phyloP scores from a whole-genome alignment of 305 asterid species.

The Solanum hybrid region DNA sequence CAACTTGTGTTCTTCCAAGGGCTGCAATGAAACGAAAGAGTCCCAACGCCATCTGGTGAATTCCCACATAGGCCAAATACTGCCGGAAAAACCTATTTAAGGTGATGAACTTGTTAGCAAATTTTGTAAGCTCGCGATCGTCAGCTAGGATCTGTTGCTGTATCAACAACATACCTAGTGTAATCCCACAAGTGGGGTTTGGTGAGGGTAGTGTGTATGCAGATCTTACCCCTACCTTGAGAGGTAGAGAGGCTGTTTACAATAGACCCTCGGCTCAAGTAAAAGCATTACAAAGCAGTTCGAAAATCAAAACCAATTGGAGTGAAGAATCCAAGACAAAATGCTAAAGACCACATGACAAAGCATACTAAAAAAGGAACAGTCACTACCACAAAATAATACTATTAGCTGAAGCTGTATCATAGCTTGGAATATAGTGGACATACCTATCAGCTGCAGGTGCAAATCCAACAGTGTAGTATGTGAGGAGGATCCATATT shows the following conservation, averaged over 20 bases:
- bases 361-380: not conserved
- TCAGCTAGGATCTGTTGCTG: not conserved
- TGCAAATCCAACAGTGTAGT: constrained; percentile 42
- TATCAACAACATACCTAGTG: not conserved
- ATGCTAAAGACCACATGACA: not conserved
- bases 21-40: constrained; percentile 41
- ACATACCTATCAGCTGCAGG: constrained; percentile 36
- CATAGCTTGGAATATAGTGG: not conserved
- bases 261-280: not conserved
- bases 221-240: not conserved
- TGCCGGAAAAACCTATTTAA: constrained; percentile 33
- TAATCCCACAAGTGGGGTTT: not conserved
- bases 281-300: not conserved
- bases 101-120: not conserved
- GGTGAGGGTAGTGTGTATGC: not conserved
- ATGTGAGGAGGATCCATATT: constrained; percentile 41
- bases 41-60: constrained; percentile 44
- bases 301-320: not conserved
- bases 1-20: constrained; percentile 40
- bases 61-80: constrained; percentile 32
- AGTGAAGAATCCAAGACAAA: not conserved
- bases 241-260: not conserved
- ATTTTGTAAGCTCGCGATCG: not conserved
- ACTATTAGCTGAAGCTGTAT: not conserved
- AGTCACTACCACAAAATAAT: not conserved